phyloP scores from a whole-genome alignment of 2,329 filamentous ascomycete species.

The Pseudogymnoascus verrucosus region DNA sequence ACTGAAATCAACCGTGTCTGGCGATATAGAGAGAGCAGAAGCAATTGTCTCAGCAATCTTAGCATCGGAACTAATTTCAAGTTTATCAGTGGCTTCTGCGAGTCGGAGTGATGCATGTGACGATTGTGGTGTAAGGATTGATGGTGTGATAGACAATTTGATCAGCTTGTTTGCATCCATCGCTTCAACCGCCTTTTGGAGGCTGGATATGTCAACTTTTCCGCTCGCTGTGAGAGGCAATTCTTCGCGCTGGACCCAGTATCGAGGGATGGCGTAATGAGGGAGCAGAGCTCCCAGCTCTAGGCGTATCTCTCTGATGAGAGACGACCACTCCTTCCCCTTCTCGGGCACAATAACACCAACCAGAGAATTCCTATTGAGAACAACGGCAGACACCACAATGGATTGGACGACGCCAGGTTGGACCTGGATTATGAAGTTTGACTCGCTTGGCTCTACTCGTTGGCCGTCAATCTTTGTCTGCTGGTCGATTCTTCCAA shows the following conservation, averaged over 20 bases:
- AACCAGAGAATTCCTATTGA: background rate
- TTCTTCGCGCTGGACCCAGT: constrained; percentile 3
- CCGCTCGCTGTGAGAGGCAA: constrained; percentile 8
- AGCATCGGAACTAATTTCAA: background rate
- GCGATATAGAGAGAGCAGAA: background rate
- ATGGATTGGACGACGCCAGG: background rate
- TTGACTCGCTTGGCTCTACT: constrained; percentile 53
- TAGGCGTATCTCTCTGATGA: background rate
- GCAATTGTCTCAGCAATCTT: background rate
- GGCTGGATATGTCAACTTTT: constrained; percentile 10
- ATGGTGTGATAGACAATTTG: background rate
- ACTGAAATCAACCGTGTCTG: background rate
- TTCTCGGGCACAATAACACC: background rate
- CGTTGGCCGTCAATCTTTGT: constrained; percentile 56
- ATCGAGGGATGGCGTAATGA: constrained; percentile 9
- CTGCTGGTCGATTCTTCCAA: constrained; percentile 55
- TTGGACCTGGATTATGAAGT: constrained; percentile 23
- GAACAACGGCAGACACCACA: background rate
- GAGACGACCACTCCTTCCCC: background rate
- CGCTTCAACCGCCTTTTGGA: background rate
- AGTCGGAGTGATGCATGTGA: background rate
- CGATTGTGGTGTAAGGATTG: background rate
- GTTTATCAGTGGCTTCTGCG: background rate
- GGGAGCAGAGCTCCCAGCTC: constrained; percentile 5
- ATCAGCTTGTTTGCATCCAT: constrained; percentile 4